Base-by-base conservation (phyloP, 768 basidiomycete genomes). In the Mycena galopus region DNA sequence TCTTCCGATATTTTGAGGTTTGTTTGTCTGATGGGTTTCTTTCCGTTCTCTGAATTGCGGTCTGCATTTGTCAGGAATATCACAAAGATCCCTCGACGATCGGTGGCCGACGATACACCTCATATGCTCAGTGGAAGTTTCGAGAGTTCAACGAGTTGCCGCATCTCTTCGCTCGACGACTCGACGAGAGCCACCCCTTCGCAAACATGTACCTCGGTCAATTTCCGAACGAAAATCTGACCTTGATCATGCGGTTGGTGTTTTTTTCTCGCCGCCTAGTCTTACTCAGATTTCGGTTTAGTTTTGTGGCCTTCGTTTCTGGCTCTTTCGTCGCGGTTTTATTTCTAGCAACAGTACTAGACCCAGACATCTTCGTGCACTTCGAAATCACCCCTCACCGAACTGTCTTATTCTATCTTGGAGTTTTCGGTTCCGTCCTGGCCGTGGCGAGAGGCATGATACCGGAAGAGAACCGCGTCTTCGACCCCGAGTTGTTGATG, bases 1-100 rank as follows among this genome's bases (percentile, higher is more conserved):
- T 99, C 88, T 99, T 99, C 87, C 94, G 97, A 4, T 99, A 99
- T 81, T 99, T 99, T 73, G 98, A 99, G 88, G 98, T 96, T 58
- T 62, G 91, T 81, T n/a, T 16, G 23, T 25, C 65, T 65, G 44
- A 25, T 47, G 6, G 1, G 23, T 14, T 47, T 37, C 37, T 27
- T 35, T 44, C 21, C n/a, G 19, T 61, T 32, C 50, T 62, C 2
- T 27, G 51, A 23, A 42, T 32, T 71, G 29, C 37, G 35, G 23
- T 80, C 47, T 39, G 37, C 29, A 57, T 14, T 63, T 51, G 60
- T 19, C 76, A 99, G 98, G 97, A 99, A 87, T 99, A 98, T 78
- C 97, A 96, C 88, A 97, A 97, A 82, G 96, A 99, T 78, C 98
- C 97, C 2, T 98, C 98, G 0, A 92, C 96, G 1, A 96, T 99